Evolutionary conservation across 2,329 filamentous ascomycete genomes (phyloP), one percentile per base, ranked within the genome.

Genomic region (Fusarium scirpi): DNA sequence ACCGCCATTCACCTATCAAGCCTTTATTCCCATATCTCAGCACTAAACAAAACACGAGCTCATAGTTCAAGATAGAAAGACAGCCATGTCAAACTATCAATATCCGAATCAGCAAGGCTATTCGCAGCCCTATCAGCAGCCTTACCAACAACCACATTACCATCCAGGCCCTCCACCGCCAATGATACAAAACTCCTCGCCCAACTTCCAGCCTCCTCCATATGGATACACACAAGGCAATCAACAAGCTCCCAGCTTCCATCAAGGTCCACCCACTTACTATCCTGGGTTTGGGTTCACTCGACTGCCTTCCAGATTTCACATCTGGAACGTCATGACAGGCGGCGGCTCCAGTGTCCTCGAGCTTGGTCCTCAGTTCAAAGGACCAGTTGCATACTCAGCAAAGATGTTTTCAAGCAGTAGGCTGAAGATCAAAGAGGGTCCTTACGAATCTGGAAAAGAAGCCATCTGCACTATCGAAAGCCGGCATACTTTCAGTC

Each of bases 381-480:
- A 46, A 18, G 56, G 30, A 4, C 32, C 25, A 5, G 40, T 61
- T 2, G 46, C 56, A 1, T 62, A 61, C 15, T 62, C 56, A 2
- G 59, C 56, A 12, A 62, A 61, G 5, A 46, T 61, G 38, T 61
- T 61, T 40, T 61, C 56, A 1, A 62, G 59, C n/a, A 62, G 46
- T 11, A 34, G 46, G 6, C 46, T 62, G 12, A 62, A 61, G 8
- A 34, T 62, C 12, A 62, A 62, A 1, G 30, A 62, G 2, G 59
- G 59, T 1, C 25, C 56, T 11, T 61, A 62, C 12, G 20, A 52
- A 10, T 62, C 59, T 4, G 56, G 8, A 1, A 25, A 30, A 0
- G 3, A 53, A 1, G 56, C 30, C 0, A 20, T 53, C 0, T 62
- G 59, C 5, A 53, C 59, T 7, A 61, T 62, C 0, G 59, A 62